Evolutionary conservation across 179 eudicot genomes (phyloP), one percentile per base, ranked within the genome.

Genomic region (Drosera spatulata): DNA sequence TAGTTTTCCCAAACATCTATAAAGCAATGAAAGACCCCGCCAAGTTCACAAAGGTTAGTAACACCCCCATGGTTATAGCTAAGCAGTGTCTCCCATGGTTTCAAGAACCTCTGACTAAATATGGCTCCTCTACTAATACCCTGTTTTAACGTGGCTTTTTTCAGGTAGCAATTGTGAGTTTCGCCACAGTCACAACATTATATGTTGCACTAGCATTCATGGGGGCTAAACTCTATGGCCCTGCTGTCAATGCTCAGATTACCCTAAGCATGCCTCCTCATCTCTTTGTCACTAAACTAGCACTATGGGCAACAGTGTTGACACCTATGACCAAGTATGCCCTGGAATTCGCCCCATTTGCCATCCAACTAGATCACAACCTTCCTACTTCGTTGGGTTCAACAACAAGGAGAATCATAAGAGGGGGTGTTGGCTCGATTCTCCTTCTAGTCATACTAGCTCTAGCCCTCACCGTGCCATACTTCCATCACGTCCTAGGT

Each of bases 241-340:
- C 86, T 4, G 63, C 72, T 50, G 85, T 88, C 39, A 78, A 60
- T 33, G 61, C 93, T 4, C 94, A 88, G 63, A 72, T 88, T 62
- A 88, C 96, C 41, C 94, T 88, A 50, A 88, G 90, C 77, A 77
- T 88, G 87, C 96, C 96, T 43, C 75, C 50, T 14, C 60, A 75
- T 47, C 77, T 67, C 44, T 15, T 79, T 2, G 40, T 75, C 42
- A 85, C 94, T 5, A 83, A 81, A 75, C 76, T 85, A 44, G 96
- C 94, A 2, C 71, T 88, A 2, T 86, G 87, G 87, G 96, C 94
- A 8, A 83, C 94, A 2, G 84, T 83, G 3, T 55, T 88, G 41
- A 81, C 96, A 3, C 87, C 96, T 8, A 79, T 88, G 86, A 85
- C 96, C 46, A 85, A 85, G 76, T 85, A 88, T 40, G 90, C 96